phyloP scores from a whole-genome alignment of 2,329 filamentous ascomycete species.

The Fusarium protoensiforme region DNA sequence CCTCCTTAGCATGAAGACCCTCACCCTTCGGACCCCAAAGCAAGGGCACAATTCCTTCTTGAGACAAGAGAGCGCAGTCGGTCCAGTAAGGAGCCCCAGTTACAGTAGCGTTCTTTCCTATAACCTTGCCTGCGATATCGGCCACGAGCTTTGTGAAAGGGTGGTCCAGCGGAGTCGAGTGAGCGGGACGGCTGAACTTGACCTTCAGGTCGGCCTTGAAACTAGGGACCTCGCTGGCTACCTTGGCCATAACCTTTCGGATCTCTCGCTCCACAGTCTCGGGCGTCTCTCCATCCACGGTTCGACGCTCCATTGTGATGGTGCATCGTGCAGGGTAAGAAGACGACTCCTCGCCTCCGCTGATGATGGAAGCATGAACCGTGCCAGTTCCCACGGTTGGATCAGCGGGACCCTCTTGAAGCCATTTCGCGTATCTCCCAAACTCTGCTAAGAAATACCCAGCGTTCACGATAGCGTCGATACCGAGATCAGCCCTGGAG shows the following conservation, averaged over 20 bases:
- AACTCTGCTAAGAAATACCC: constrained; percentile 60
- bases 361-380: constrained; percentile 60
- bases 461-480: constrained; percentile 61
- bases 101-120: constrained; percentile 43
- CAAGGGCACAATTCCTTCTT: constrained; percentile 57
- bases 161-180: constrained; percentile 53
- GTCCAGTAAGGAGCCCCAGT: constrained; percentile 57
- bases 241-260: constrained; percentile 47
- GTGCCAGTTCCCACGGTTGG: constrained; percentile 50
- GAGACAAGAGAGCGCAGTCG: constrained; percentile 59
- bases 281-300: constrained; percentile 55
- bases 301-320: constrained; percentile 61
- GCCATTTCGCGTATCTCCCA: constrained; percentile 52
- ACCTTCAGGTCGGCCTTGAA: constrained; percentile 55
- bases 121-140: constrained; percentile 39
- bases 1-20: constrained; percentile 62
- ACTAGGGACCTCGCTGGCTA: constrained; percentile 46
- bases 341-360: constrained; percentile 62
- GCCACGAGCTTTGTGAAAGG: constrained; percentile 51
- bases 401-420: constrained; percentile 46
- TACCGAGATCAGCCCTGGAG: constrained; percentile 55
- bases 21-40: constrained; percentile 59
- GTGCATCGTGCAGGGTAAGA: constrained; percentile 63
- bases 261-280: constrained; percentile 53
- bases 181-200: constrained; percentile 56